Conservation (phyloP, 2,329 filamentous ascomycete species). For the Fusarium nodosum region DNA sequence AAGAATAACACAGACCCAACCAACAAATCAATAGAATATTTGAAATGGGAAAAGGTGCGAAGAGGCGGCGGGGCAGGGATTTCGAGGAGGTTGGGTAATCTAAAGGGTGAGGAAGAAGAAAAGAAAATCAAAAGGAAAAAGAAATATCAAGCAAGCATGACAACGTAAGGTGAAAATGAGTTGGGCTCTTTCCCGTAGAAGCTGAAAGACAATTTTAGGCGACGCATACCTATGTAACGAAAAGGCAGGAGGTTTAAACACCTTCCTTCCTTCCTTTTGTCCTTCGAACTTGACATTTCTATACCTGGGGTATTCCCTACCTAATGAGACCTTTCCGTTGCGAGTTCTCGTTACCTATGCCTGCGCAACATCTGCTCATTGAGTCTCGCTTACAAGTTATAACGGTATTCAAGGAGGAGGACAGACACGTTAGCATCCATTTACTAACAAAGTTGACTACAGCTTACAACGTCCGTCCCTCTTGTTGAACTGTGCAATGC, state of each 20-base stretch:
- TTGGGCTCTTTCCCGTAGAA: constrained; percentile 24
- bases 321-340: constrained; percentile 22
- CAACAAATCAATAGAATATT: constrained; percentile 6
- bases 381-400: constrained; percentile 16
- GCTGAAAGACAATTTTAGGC: constrained; percentile 10
- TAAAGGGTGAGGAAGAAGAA: constrained; percentile 12
- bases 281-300: constrained; percentile 5
- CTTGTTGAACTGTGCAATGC: constrained; percentile 22
- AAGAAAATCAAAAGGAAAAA: constrained; percentile 21
- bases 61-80: constrained; percentile 34
- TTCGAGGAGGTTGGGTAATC: constrained; percentile 29
- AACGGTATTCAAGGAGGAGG: not conserved
- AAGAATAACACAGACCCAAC: constrained; percentile 13
- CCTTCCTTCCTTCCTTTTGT: not conserved
- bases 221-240: not conserved
- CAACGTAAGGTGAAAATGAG: constrained; percentile 43
- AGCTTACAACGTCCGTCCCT: not conserved
- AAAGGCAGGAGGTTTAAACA: constrained; percentile 11
- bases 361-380: constrained; percentile 15
- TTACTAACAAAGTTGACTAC: not conserved
- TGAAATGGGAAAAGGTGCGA: constrained; percentile 24
- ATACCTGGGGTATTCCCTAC: constrained; percentile 13
- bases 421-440: not conserved
- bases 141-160: constrained; percentile 27
- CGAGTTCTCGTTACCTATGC: constrained; percentile 27